Conservation (phyloP, 805 yeast species). For the Myxozyma neglecta region DNA sequence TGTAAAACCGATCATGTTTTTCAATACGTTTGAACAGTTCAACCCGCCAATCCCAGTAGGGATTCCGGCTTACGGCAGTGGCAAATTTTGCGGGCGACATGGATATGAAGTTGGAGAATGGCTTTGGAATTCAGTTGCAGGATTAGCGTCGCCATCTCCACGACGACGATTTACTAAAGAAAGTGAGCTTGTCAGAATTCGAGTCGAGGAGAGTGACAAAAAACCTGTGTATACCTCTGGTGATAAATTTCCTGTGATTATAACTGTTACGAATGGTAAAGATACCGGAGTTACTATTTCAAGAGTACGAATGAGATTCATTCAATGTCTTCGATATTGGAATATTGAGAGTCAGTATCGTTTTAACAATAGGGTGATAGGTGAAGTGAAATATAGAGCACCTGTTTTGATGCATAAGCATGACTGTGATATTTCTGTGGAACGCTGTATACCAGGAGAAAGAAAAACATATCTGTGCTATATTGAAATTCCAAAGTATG, state of each 20-base stretch:
- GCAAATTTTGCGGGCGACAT: not conserved
- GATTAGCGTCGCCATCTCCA: not conserved
- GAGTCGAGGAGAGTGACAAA: constrained; percentile 2
- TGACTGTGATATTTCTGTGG: not conserved
- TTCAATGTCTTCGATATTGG: constrained; percentile 9
- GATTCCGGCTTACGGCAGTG: not conserved
- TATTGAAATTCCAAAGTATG: not conserved
- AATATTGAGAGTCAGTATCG: not conserved
- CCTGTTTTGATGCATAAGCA: not conserved
- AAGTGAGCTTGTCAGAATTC: constrained; percentile 10
- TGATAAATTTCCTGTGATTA: not conserved
- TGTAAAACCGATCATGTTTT: constrained; percentile 6
- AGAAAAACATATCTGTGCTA: not conserved
- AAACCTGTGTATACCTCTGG: not conserved
- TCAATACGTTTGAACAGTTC: not conserved
- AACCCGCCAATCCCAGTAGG: not conserved
- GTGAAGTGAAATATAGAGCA: constrained; percentile 7
- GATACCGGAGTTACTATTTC: constrained; percentile 4
- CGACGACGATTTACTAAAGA: not conserved
- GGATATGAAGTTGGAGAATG: not conserved
- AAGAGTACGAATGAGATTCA: constrained; percentile 10
- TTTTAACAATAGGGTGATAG: not conserved
- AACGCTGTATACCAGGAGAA: not conserved
- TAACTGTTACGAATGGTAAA: not conserved
- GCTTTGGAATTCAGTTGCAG: not conserved